Evolutionary conservation across 139 green algal species (phyloP).

Genomic region (Pseudopediastrum boryanum): DNA sequence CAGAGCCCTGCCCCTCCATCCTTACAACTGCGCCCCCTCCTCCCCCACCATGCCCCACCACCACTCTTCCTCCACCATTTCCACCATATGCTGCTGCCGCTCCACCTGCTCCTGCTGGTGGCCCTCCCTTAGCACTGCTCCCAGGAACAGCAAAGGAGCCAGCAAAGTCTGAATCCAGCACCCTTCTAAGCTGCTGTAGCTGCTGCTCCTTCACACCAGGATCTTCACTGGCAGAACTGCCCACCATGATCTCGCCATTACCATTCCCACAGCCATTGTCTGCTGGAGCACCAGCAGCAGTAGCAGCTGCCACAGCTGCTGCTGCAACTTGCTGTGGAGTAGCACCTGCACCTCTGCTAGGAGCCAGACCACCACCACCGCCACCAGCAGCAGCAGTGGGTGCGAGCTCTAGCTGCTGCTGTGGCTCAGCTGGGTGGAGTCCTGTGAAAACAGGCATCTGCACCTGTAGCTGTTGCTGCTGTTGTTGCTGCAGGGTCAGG

Average conservation of each 20-base stretch:
- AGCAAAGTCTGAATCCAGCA: not conserved
- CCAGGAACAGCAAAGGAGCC: not conserved
- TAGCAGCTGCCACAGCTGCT: not conserved
- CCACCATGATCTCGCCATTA: not conserved
- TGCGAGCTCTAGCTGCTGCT: no score
- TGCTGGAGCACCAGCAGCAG: not conserved
- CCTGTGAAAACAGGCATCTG: no score
- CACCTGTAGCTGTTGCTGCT: no score
- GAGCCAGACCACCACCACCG: not conserved
- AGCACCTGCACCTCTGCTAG: not conserved
- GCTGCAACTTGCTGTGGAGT: not conserved
- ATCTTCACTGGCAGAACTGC: not conserved
- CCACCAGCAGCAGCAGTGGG: slow-evolving; percentile 22
- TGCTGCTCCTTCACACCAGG: not conserved
- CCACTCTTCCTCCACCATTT: no score
- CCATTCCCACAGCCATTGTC: not conserved
- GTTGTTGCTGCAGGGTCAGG: not conserved
- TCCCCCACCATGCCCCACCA: no score
- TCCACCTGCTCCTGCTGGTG: slow-evolving; percentile 1
- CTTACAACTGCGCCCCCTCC: not conserved
- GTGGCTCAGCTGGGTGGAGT: no score
- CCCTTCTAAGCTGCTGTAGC: not conserved
- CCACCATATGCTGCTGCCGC: not conserved
- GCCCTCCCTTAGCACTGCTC: slow-evolving; percentile 21
- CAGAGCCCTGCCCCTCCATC: not conserved